Percentiles rank a stretch among this genome's conserved stretches.
These are phyloP conservation scores for Aphelidium insulamus DNA, from an alignment of 371 early-diverging fungal species.

Conservation along the genomic window DNA sequence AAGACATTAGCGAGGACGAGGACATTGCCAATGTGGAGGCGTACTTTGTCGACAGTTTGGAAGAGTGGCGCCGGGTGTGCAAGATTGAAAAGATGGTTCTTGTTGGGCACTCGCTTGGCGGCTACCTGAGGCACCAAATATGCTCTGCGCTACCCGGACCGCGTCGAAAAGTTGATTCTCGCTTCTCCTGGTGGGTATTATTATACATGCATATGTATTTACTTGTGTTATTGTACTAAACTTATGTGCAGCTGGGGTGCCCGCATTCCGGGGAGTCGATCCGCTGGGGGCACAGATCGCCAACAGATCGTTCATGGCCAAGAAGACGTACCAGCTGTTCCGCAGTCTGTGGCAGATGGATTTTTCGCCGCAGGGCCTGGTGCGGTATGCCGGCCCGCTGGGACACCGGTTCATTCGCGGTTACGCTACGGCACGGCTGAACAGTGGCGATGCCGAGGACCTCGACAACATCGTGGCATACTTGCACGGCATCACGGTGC, in stretches of 20 bases:
- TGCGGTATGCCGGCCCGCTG: conserved; percentile 50
- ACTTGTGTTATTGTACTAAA: not conserved
- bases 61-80: conserved; percentile 59
- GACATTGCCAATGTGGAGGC: conserved; percentile 33
- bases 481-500: conserved; percentile 46
- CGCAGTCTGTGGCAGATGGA: conserved; percentile 58
- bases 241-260: conserved; percentile 20
- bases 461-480: conserved; percentile 29
- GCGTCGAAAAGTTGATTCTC: conserved; percentile 70
- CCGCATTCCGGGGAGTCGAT: conserved; percentile 24
- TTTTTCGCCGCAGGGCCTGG: conserved; percentile 57
- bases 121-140: conserved; percentile 70
- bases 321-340: no score
- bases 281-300: no score
- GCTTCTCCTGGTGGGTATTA: conserved; percentile 45
- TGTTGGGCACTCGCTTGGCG: conserved; percentile 65
- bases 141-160: conserved; percentile 61
- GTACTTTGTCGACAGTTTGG: conserved; percentile 77
- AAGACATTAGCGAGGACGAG: conserved; percentile 4
- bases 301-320: no score
- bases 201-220: not conserved
- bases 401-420: conserved; percentile 40
- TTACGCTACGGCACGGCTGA: conserved; percentile 45
- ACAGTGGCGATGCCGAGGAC: conserved; percentile 34
- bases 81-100: conserved; percentile 60